Base-by-base conservation (phyloP, 495 filamentous ascomycete species). In the Cercophora newfieldiana region DNA sequence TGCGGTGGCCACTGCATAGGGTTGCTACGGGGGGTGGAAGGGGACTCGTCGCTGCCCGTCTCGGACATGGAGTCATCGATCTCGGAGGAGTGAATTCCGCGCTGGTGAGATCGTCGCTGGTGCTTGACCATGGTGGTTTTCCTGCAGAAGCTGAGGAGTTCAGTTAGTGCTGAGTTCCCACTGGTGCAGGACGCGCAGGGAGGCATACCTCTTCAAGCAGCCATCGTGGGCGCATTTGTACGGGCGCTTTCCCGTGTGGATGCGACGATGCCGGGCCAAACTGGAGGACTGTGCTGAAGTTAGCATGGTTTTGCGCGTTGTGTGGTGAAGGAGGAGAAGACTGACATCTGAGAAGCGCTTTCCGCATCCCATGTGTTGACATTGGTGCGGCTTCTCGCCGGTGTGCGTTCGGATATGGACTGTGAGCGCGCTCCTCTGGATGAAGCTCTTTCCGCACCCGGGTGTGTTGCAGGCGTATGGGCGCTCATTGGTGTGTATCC, bases 81-180 rank as follows among this genome's bases (percentile, higher is more conserved):
- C 56, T 83, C 84, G 16, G 78, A 78, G n/a, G 78, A 79, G 71
- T 84, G 77, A 58, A 84, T 80, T 3, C 88, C 87, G 58, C 85
- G 82, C 31, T 87, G 86, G 72, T 93, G 91, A 1, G 87, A 87
- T 24, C 88, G 85, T 56, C 87, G 78, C 70, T 89, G 87, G 68
- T 96, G 92, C 74, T 94, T 96, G 7, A 91, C 91, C 83, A 94
- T 87, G 21, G 92, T 94, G 10, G 91, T 94, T 73, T 94, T 94
- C 48, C 92, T 86, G 80, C 91, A 94, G 76, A 94, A 96, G 71
- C 92, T 96, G 60, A 64, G 30, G 49, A 31, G 65, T 62, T 33
- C 66, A 69, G 67, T 74, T 68, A 75, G 70, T 72, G 62, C 65
- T 59, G 25, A 67, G 66, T 68, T 59, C 60, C 50, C 24, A 65